Percentiles rank a stretch among this genome's conserved stretches.
phyloP scores from a whole-genome alignment of 805 yeast species.

The Metschnikowia vanudenii region DNA sequence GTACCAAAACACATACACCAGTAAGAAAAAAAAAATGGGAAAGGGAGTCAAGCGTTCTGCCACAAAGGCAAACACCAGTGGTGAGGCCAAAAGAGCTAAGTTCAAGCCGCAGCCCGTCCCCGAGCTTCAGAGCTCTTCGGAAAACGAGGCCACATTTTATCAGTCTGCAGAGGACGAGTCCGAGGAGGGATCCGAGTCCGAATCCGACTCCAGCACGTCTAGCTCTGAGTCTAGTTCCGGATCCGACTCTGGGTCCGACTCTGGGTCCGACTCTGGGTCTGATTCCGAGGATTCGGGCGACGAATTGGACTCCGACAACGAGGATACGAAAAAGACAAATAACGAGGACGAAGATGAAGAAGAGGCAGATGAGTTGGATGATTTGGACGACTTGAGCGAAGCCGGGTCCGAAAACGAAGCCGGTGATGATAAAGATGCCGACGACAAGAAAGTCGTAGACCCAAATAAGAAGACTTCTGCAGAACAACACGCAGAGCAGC shows the following conservation, averaged over 20 bases:
- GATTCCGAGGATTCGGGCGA: too few species aligned
- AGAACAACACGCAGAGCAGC: slow-evolving; percentile 82
- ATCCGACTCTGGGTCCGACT: slow-evolving; percentile 2
- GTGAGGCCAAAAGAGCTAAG: slow-evolving; percentile 24
- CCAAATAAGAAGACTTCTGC: slow-evolving; percentile 52
- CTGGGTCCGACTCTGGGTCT: too few species aligned
- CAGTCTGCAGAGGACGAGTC: slow-evolving; percentile 20
- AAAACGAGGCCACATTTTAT: slow-evolving; percentile 26
- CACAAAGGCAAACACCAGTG: slow-evolving; percentile 16
- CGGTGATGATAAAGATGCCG: slow-evolving; percentile 26
- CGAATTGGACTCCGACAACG: slow-evolving; percentile 15
- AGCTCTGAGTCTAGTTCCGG: too few species aligned
- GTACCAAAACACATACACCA: too few species aligned
- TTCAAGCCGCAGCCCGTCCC: slow-evolving; percentile 24
- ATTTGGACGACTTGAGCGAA: too few species aligned
- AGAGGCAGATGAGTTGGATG: too few species aligned
- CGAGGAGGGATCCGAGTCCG: slow-evolving; percentile 11
- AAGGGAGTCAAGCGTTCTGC: slow-evolving; percentile 36
- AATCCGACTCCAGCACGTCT: neutral
- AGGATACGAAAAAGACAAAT: slow-evolving; percentile 2
- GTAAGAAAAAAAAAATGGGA: slow-evolving; percentile 17
- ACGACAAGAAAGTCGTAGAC: slow-evolving; percentile 29
- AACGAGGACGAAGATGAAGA: slow-evolving; percentile 26
- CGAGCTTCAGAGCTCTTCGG: slow-evolving; percentile 22
- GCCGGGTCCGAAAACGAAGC: slow-evolving; percentile 16